Percentiles rank a stretch among this genome's conserved stretches.
These are phyloP conservation scores for Apium graveolens DNA, from an alignment of 129 eudicot genomes.

Conservation along the genomic window DNA sequence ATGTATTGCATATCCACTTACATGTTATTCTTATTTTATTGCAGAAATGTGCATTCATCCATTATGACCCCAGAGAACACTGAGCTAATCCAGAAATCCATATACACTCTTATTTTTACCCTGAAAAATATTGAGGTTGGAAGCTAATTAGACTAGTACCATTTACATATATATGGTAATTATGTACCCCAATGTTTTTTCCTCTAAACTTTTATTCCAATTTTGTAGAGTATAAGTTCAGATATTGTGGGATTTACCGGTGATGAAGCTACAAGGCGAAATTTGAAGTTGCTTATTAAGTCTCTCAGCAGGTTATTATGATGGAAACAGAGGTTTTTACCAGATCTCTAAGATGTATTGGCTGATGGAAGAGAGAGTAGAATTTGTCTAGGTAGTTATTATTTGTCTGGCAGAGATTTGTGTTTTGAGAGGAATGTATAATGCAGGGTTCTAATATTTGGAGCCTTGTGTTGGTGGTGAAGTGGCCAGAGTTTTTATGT, in stretches of 20 bases:
- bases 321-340: constrained; percentile 3
- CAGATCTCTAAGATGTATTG: not conserved
- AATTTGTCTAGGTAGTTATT: not conserved
- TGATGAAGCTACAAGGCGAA: constrained; percentile 82
- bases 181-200: not conserved
- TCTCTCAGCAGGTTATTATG: constrained; percentile 71
- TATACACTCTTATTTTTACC: constrained; percentile 70
- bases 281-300: constrained; percentile 67
- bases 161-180: not conserved
- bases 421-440: constrained; percentile 5
- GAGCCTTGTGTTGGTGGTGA: constrained; percentile 20
- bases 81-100: constrained; percentile 75
- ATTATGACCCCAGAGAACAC: constrained; percentile 87
- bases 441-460: constrained; percentile 15
- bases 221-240: constrained; percentile 69
- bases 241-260: constrained; percentile 83
- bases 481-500: not conserved
- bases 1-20: not conserved
- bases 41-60: constrained; percentile 68
- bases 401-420: not conserved
- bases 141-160: not conserved
- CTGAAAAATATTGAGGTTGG: constrained; percentile 83
- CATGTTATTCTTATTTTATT: not conserved
- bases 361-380: not conserved
- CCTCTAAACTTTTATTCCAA: not conserved